Percentiles rank a stretch among this genome's conserved stretches.
These are phyloP conservation scores for Epichloe coenophiala DNA, from an alignment of 2,329 filamentous ascomycete genomes.

Conservation along the genomic window DNA sequence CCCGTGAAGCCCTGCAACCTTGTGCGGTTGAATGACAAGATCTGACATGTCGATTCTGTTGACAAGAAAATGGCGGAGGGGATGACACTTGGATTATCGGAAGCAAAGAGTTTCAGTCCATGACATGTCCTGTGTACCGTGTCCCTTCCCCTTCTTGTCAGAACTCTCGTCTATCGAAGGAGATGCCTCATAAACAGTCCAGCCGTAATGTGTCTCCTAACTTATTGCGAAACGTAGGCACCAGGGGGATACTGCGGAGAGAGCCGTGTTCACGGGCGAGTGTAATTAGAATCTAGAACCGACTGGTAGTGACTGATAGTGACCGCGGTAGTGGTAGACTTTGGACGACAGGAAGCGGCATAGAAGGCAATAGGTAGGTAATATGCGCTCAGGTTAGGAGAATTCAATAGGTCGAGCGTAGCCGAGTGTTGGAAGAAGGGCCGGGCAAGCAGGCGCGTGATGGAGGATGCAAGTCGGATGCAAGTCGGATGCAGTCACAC, in stretches of 20 bases:
- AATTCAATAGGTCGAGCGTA: background rate
- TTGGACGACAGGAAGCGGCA: background rate
- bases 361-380: background rate
- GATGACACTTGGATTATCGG: background rate
- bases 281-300: too few species aligned
- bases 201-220: too few species aligned
- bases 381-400: background rate
- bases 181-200: too few species aligned
- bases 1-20: background rate
- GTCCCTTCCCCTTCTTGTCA: too few species aligned
- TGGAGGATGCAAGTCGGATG: background rate
- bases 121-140: too few species aligned
- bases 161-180: too few species aligned
- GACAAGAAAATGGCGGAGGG: background rate
- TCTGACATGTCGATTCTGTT: constrained; percentile 2
- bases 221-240: too few species aligned
- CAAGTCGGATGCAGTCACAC: background rate
- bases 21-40: constrained; percentile 3
- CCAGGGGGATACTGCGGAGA: too few species aligned
- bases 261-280: too few species aligned
- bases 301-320: too few species aligned
- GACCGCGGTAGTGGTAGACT: too few species aligned
- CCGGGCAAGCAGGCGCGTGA: background rate
- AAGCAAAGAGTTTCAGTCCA: too few species aligned
- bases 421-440: background rate